Evolutionary conservation across 495 filamentous ascomycete species (phyloP), one percentile per base, ranked within the genome.

Genomic region (Hyphodiscus hymeniophilus): DNA sequence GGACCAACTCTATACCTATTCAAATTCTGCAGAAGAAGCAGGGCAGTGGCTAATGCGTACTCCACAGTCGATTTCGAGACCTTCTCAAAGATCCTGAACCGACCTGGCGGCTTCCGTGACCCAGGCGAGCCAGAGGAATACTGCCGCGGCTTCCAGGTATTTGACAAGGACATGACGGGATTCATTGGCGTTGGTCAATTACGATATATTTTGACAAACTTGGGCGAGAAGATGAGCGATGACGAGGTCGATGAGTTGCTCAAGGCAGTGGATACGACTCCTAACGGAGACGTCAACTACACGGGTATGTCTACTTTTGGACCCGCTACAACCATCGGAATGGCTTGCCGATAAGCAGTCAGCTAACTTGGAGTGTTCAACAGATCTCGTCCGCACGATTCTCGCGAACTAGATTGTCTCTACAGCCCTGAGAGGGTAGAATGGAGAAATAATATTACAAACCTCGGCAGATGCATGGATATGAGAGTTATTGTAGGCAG

Each of bases 161-260:
- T 98, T 60, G 92, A 98, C 69, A 98, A 98, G 73, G 92, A 98
- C 66, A 83, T 91, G 81, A 94, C 89, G 42, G 92, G 92, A 16
- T 95, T 88, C 68, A 95, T 98, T 68, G 92, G 91, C 18, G 88
- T 95, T 51, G 92, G 92, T 28, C 92, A 98, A 67, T 72, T 97
- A 60, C 81, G 90, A 65, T 98, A 98, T 67, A 89, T 98, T 62
- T 71, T 98, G 49, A 98, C 92, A 41, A 95, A 94, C 59, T 72
- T 98, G 48, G 92, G 92, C 53, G 92, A 98, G 80, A 96, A 96
- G 73, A 94, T 98, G 84, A 88, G 86, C 54, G 90, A 97, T 58
- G 91, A 95, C 36, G 92, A 98, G 70, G 92, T 97, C 33, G 90
- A 98, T 61, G 92, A 98, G 76, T 74, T 98, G 59, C 77, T 97